A percentile compares a stretch with the other conserved stretches of the same genome.
phyloP scores from a whole-genome alignment of 306 rosid species.

The Glycine soja region DNA sequence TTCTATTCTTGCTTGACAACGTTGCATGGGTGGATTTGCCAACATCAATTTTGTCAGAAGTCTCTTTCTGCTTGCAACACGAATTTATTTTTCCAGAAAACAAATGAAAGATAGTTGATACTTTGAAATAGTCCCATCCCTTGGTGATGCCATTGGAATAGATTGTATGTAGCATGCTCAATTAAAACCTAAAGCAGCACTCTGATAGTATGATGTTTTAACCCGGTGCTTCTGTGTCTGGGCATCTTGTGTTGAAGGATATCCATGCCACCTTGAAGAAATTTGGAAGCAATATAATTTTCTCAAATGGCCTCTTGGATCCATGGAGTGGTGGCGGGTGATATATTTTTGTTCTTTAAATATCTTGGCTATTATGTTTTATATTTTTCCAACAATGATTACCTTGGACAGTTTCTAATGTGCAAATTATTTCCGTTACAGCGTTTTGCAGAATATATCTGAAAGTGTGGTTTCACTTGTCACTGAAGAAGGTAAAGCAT shows the following conservation, averaged over 20 bases:
- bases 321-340: constrained; percentile 98
- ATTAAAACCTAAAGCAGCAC: constrained; percentile 1
- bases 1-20: constrained; percentile 4
- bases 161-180: constrained; percentile 13
- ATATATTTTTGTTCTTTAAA: constrained; percentile 27
- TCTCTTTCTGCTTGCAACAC: neutral
- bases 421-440: constrained; percentile 54
- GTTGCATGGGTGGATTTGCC: neutral
- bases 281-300: constrained; percentile 84
- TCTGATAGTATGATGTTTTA: constrained; percentile 35
- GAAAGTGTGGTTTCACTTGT: constrained; percentile 75
- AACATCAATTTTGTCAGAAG: neutral
- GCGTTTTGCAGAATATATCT: constrained; percentile 78
- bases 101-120: constrained; percentile 1
- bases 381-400: neutral
- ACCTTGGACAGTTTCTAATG: constrained; percentile 31
- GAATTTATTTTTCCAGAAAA: neutral
- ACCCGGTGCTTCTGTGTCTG: constrained; percentile 32
- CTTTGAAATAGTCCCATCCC: constrained; percentile 27
- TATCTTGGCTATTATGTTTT: constrained; percentile 31
- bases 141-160: constrained; percentile 19
- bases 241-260: constrained; percentile 57
- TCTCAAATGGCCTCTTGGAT: constrained; percentile 88
- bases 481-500: constrained; percentile 71
- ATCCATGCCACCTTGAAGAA: constrained; percentile 59